Evolutionary conservation across 345 rosid species (phyloP).

Genomic region (Ceriops decandra): DNA sequence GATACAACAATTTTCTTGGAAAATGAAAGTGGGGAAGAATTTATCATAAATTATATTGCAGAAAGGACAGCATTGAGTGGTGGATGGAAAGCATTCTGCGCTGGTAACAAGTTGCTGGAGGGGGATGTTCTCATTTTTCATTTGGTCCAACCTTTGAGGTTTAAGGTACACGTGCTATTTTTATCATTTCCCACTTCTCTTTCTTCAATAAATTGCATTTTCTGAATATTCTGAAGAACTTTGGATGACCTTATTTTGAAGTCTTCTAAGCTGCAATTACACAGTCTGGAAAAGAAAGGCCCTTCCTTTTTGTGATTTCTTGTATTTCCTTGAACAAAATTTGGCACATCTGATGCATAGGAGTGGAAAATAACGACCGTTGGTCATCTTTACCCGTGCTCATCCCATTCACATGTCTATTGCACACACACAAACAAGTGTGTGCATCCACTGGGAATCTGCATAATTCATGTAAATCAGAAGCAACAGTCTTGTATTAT

Average conservation of each 20-base stretch:
- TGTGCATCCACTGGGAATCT: neutral
- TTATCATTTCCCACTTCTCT: neutral
- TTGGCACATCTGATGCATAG: neutral
- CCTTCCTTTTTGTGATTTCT: neutral
- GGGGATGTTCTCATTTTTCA: constrained; percentile 49
- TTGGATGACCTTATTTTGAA: neutral
- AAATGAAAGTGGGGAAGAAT: constrained; percentile 36
- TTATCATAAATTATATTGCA: constrained; percentile 34
- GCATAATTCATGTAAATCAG: neutral
- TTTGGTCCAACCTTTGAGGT: constrained; percentile 33
- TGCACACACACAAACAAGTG: neutral
- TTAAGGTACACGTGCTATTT: constrained; percentile 31
- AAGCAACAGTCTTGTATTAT: neutral
- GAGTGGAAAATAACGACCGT: neutral
- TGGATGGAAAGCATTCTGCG: constrained; percentile 48
- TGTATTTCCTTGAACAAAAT: neutral
- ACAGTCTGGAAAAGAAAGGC: neutral
- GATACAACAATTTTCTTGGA: constrained; percentile 32
- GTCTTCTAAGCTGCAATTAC: neutral
- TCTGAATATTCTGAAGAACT: neutral
- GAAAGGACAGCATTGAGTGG: constrained; percentile 48
- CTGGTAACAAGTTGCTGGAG: constrained; percentile 31
- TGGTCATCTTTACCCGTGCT: neutral
- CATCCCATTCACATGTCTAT: too few species aligned
- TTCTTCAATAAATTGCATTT: neutral